Percentiles rank a stretch among this genome's conserved stretches.
phyloP scores from a whole-genome alignment of 225 moss, liverwort and hornwort genomes.

The Pseudisothecium myosuroides region DNA sequence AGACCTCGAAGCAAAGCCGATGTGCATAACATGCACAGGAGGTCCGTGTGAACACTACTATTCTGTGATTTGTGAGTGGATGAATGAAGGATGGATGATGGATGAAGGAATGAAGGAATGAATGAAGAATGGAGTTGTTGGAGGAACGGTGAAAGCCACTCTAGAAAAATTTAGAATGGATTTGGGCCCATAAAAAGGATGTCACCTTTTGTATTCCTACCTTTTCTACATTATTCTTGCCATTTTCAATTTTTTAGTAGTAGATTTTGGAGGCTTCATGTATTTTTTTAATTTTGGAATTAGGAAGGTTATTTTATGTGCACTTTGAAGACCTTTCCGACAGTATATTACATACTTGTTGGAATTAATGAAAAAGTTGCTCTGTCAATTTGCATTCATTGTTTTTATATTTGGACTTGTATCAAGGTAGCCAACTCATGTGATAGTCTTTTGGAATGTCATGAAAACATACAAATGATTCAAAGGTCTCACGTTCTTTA shows the following conservation, averaged over 20 bases:
- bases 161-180: background rate
- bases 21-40: background rate
- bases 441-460: background rate
- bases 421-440: too few species aligned
- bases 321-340: background rate
- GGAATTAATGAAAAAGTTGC: background rate
- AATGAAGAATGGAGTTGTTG: background rate
- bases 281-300: background rate
- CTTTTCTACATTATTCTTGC: rapidly evolving
- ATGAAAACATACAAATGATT: background rate
- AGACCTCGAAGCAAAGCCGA: background rate
- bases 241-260: background rate
- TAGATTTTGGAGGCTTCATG: background rate
- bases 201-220: background rate
- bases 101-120: background rate
- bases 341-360: rapidly evolving
- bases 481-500: rapidly evolving
- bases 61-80: background rate
- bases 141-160: background rate
- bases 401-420: background rate
- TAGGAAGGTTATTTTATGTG: too few species aligned
- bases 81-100: background rate
- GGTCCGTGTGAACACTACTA: background rate
- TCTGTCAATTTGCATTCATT: background rate
- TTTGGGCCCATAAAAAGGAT: background rate